Base-by-base conservation (phyloP, 352 stramenopile species). In the Pythium coloratum region DNA sequence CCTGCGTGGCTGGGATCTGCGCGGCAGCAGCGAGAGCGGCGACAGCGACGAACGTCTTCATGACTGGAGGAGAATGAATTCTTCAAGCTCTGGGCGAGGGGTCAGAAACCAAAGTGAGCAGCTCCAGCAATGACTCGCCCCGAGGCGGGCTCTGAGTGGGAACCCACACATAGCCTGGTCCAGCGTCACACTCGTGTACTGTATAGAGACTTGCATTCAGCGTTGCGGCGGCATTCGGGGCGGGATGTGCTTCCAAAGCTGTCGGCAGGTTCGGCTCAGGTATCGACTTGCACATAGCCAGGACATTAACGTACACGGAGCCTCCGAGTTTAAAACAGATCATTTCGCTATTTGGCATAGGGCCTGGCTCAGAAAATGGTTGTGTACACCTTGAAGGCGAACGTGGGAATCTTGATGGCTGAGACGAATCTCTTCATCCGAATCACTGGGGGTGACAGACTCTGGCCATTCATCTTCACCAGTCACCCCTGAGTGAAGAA, bases 1-100 rank as follows among this genome's bases (percentile, higher is more conserved):
- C 81, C 3, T 51, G 44, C n/a, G 44, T 51, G 62, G 46, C 7
- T 69, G 67, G 9, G 13, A 65, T 44, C 5, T 47, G 55, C 16
- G 60, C 32, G 12, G 64, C 55, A 20, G 60, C 55, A 10, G 67
- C 54, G 12, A 71, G 49, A 42, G 62, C 59, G 30, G 46, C 59
- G 24, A 40, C 20, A 34, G 46, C 14, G 10, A 61, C 6, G 20
- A 51, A 51, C 14, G 44, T 51, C 44, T 51, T 51, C 44, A 51
- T 51, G 34, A 47, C 9, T 18, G 40, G 14, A 7, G 40, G 12
- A 5, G 13, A 46, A 24, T 24, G 10, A 46, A 14, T 6, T 46
- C 38, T 46, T 46, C 38, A 14, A 46, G 12, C 5, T 14, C 1
- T 7, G 7, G 40, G 12, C 12, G 3, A 47, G 40, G n/a, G 40